These are phyloP conservation scores for Alternaria atra DNA, from an alignment of 2,329 filamentous ascomycete species.

Conservation along the genomic window DNA sequence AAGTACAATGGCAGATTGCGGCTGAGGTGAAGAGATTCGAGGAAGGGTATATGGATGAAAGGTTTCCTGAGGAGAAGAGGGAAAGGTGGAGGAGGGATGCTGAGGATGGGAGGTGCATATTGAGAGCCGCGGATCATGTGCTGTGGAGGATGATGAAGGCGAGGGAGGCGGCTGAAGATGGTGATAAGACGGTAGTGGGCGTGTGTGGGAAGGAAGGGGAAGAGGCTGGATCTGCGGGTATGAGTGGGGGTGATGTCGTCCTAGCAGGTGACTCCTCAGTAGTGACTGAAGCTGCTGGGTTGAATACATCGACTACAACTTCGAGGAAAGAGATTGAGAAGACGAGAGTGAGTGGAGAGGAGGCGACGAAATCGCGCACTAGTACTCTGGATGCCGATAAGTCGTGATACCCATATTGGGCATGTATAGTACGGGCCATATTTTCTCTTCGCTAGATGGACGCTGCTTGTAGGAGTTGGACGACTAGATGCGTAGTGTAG, in stretches of 20 bases:
- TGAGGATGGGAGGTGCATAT: constrained; percentile 32
- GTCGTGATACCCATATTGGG: neutral
- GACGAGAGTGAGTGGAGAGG: neutral
- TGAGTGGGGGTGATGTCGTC: neutral
- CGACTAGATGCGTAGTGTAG: too few species aligned
- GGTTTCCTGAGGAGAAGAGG: constrained; percentile 17
- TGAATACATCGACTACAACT: neutral
- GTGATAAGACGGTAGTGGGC: neutral
- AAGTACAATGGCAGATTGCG: constrained; percentile 22
- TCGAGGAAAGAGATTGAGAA: constrained; percentile 8
- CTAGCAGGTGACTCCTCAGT: neutral
- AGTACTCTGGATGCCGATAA: constrained; percentile 1
- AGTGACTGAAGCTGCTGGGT: neutral
- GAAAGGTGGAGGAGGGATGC: constrained; percentile 31
- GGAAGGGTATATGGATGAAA: constrained; percentile 9
- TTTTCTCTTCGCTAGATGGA: too few species aligned
- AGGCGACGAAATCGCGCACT: neutral
- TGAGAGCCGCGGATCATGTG: constrained; percentile 29
- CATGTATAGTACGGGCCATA: neutral
- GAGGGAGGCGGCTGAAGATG: neutral
- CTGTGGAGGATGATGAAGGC: constrained; percentile 22
- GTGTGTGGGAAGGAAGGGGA: neutral
- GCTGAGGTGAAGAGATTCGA: constrained; percentile 34
- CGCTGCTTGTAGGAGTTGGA: too few species aligned
- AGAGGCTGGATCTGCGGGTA: too few species aligned